Conservation (phyloP, 352 stramenopile genomes). For the Globisporangium sylvaticum region DNA sequence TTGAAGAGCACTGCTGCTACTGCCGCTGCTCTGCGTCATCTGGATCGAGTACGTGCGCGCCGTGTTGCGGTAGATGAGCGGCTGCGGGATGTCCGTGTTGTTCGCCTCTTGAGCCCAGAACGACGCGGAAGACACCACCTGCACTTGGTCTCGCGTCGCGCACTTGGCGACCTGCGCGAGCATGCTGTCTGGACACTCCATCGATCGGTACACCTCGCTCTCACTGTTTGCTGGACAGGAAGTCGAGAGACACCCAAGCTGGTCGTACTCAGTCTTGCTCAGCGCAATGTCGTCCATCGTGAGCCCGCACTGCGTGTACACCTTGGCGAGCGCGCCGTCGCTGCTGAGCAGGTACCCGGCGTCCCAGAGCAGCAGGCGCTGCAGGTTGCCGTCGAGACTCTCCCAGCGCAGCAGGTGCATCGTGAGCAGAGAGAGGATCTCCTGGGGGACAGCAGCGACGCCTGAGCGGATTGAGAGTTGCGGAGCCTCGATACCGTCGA, state of each 20-base stretch:
- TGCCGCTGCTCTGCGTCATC: constrained; percentile 7
- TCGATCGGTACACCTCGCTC: constrained; percentile 12
- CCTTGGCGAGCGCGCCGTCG: constrained; percentile 7
- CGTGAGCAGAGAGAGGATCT: constrained; percentile 18
- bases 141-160: constrained; percentile 21
- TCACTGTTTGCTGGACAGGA: background rate
- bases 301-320: constrained; percentile 35
- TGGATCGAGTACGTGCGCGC: constrained; percentile 38
- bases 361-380: constrained; percentile 60
- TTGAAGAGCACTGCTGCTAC: constrained; percentile 1
- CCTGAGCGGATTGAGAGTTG: constrained; percentile 10
- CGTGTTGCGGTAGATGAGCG: constrained; percentile 27
- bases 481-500: constrained; percentile 25
- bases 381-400: constrained; percentile 38
- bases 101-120: constrained; percentile 41
- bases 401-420: constrained; percentile 32
- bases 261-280: constrained; percentile 21
- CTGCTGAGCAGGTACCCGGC: constrained; percentile 32
- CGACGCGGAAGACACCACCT: background rate
- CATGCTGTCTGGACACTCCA: constrained; percentile 29
- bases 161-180: constrained; percentile 31
- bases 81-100: constrained; percentile 40
- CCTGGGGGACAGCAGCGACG: background rate
- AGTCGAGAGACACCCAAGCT: constrained; percentile 26
- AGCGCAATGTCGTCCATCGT: constrained; percentile 45